Conservation (phyloP, 148 eudicot genomes). For the Dysphania ambrosioides region DNA sequence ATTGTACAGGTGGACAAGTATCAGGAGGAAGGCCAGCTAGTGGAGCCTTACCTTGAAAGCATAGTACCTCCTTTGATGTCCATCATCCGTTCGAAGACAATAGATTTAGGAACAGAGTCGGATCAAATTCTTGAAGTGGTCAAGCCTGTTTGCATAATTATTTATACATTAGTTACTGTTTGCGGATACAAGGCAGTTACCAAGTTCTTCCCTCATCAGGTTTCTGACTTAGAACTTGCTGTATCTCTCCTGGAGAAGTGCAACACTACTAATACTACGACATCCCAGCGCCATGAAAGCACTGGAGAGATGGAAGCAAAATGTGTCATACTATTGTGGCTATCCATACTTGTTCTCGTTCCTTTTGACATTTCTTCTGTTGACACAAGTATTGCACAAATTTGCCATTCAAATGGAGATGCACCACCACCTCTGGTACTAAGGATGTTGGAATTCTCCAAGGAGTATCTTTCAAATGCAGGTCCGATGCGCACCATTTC, state of each 20-base stretch:
- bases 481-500: conserved; percentile 96
- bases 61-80: conserved; percentile 87
- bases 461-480: conserved; percentile 83
- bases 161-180: conserved; percentile 83
- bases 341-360: conserved; percentile 84
- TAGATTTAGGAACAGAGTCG: conserved; percentile 54
- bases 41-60: conserved; percentile 95
- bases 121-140: conserved; percentile 67
- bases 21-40: conserved; percentile 85
- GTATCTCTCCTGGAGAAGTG: conserved; percentile 88
- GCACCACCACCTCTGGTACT: conserved; percentile 78
- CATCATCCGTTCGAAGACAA: conserved; percentile 63
- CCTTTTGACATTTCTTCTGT: conserved; percentile 93
- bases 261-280: conserved; percentile 40
- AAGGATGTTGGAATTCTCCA: conserved; percentile 63
- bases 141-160: conserved; percentile 70
- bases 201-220: conserved; percentile 97
- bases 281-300: conserved; percentile 87
- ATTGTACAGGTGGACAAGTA: conserved; percentile 79
- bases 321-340: conserved; percentile 81
- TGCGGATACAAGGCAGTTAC: conserved; percentile 92
- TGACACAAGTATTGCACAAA: conserved; percentile 71
- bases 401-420: conserved; percentile 38
- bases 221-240: conserved; percentile 92
- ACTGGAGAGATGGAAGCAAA: conserved; percentile 99